Base-by-base conservation (phyloP, 768 basidiomycete species). In the Boletus eberwhitei region DNA sequence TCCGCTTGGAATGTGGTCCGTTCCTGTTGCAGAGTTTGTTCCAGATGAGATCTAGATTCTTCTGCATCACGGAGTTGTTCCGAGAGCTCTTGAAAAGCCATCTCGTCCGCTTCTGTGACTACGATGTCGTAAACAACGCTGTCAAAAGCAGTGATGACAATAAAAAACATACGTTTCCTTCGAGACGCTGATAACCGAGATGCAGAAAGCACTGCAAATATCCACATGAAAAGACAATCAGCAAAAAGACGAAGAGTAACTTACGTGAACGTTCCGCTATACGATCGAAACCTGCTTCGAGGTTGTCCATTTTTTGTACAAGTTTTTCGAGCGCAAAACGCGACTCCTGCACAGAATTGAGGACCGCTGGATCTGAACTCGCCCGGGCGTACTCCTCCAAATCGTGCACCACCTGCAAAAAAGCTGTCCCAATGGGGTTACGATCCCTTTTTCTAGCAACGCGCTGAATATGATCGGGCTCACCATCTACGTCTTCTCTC, bases 191-290 rank as follows among this genome's bases (percentile, higher is more conserved):
- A 80, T 49, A 91, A 64, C 29, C 89, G 76, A 16, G 90, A 91
- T 39, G 85, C 78, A 16, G 90, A 92, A 37, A 92, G 77, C 35
- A 93, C 91, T 92, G 49, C 31, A 51, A 53, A 29, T 38, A 17
- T 48, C 34, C 55, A 54, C n/a, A 57, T 58, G 37, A 48, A 14
- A 46, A 53, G 19, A 40, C 9, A 2, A 37, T 35, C 5, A 21
- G 3, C 4, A 5, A 31, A 31, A 5, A 14, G 22, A 22, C 4
- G n/a, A 42, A 2, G 26, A 17, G 6, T 0, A 57, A 61, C 90
- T 52, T 67, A 93, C 93, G 69, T 55, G 90, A 90, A 44, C 88
- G 82, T 66, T 94, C 91, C 4, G 90, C 88, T 61, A 95, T 87
- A 58, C 84, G 81, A 61, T 95, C 93, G 64, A 97, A 94, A 2